Conservation (phyloP, 139 green algal species). For the Pycnococcus provasolii region DNA sequence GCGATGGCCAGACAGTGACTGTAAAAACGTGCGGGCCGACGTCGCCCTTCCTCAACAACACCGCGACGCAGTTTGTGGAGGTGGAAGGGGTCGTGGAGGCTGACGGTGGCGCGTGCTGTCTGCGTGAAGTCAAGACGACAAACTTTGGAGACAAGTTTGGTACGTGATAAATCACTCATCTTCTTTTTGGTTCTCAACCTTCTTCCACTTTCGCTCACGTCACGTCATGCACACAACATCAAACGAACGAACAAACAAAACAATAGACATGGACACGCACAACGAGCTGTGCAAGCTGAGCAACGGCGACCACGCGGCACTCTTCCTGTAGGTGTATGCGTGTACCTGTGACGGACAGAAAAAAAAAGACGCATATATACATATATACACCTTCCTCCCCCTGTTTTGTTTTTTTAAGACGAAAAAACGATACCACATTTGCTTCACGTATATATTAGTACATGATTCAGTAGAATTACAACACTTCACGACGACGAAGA, state of each 20-base stretch:
- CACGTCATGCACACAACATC: neutral
- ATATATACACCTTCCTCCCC: too few relatives aligned
- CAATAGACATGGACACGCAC: conserved; percentile 56
- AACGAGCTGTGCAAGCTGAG: conserved; percentile 52
- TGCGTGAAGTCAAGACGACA: conserved; percentile 37
- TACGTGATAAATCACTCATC: conserved; percentile 18
- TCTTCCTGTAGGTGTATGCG: conserved; percentile 34
- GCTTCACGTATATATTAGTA: too few relatives aligned
- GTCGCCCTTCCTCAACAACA: conserved; percentile 23
- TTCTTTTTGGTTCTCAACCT: neutral
- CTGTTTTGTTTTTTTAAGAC: too few relatives aligned
- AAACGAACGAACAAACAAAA: conserved; percentile 2
- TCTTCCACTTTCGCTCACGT: neutral
- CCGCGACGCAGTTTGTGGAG: conserved; percentile 33
- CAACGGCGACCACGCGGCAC: conserved; percentile 31
- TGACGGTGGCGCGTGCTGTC: conserved; percentile 23
- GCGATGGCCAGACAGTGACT: conserved; percentile 38
- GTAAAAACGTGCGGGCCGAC: conserved; percentile 19
- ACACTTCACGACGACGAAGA: too few relatives aligned
- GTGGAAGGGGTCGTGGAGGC: conserved; percentile 48
- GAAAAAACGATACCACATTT: too few relatives aligned
- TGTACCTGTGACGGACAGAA: too few relatives aligned
- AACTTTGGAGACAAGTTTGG: conserved; percentile 52
- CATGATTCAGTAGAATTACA: too few relatives aligned
- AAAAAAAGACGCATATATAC: too few relatives aligned